Evolutionary conservation across 1,284 basidiomycete genomes (phyloP), one percentile per base, ranked within the genome.

Genomic region (Schizophyllum amplum): DNA sequence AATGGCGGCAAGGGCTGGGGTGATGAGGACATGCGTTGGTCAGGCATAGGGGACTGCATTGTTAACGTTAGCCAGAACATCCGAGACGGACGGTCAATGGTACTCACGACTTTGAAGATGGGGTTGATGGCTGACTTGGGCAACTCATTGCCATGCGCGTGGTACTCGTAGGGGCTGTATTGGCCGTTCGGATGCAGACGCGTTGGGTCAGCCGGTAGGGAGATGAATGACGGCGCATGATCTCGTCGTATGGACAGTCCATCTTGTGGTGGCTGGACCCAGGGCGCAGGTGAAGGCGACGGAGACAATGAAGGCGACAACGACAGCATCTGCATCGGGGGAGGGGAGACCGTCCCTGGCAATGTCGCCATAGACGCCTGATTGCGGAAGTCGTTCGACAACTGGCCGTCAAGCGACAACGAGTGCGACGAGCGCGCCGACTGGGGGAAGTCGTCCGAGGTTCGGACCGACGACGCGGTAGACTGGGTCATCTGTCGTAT

Each of bases 371-470:
- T 80, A 25, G 86, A 88, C 1, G 88, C 85, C 53, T 86, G 87
- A 15, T 82, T 77, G 54, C 81, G 78, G 68, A 93, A 92, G 63
- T 91, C 88, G 61, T 86, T 80, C 17, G 84, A 85, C 56, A 93
- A 79, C 63, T 91, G 90, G 53, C 87, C 84, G 65, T 92, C 90
- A 58, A 90, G 70, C 25, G 90, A 92, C 63, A 90, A 80, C 11
- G 91, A 93, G 59, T 88, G 86, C 7, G 90, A 92, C 17, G 90
- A 90, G 21, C 86, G 82, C 48, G 83, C 84, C 24, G 87, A 90
- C 24, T 81, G 75, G 25, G 86, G 76, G 61, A 84, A 90, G 57
- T 88, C 86, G 67, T 89, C 87, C 5, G 81, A 82, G 52, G 82
- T 84, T 60, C 83, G 82, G 60, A 91, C 69, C 22, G 90, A 91